Base-by-base conservation (phyloP, 1,284 basidiomycete species). In the Ustilago xerochloae region DNA sequence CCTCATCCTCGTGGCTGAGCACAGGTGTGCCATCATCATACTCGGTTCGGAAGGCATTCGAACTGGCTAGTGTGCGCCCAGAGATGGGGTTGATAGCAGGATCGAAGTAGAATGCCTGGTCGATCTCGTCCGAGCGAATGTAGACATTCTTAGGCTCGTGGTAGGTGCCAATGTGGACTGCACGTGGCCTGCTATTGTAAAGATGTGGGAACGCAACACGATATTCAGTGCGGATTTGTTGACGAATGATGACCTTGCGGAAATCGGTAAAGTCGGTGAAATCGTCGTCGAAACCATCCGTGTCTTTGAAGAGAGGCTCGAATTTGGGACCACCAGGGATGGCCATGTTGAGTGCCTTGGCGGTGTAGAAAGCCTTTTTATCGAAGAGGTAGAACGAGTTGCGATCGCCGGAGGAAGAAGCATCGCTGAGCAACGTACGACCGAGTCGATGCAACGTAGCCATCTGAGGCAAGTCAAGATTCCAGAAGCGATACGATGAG, bases 211-310 rank as follows among this genome's bases (percentile, higher is more conserved):
- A 99, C 0, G 96, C 96, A 58, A 99, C 95, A 85, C 96, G 97
- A 89, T 99, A 99, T 87, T 99, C 97, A 3, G 97, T 99, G 53
- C 97, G 90, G 73, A 99, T 97, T 85, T 97, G 94, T 84, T 98
- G 95, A 30, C 97, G 94, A 76, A 99, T 99, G 85, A 99, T 97
- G 83, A 99, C 93, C 86, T 99, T 99, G 87, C 97, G 96, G 86
- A 99, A 97, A 84, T 99, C 97, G 85, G 99, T 99, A 84, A 99
- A 99, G 86, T 99, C 96, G 86, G 98, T 98, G 94, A 97, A 99
- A 84, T 99, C 97, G 85, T 99, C 96, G 82, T 99, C 97, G 80
- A 94, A 97, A 10, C 92, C 89, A 81, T 99, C 97, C 89, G 94
- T 94, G 82, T 99, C 97, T 50, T 95, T 90, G 86, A 79, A 82